Conservation (phyloP, 129 eudicot genomes). For the Flaveria bidentis region DNA sequence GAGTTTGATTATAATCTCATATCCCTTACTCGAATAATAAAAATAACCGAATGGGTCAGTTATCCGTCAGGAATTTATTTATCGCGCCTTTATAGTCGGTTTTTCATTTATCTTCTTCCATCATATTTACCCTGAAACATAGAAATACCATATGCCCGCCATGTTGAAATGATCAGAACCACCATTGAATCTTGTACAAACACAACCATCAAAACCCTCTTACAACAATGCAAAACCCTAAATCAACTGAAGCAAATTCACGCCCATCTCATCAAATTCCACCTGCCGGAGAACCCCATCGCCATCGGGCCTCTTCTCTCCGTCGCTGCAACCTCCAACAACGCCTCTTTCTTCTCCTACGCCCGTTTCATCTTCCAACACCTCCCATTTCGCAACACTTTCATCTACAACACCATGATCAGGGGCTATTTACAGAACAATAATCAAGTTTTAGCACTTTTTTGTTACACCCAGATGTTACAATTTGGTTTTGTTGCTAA, state of each 20-base stretch:
- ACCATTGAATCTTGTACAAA: slow-evolving; percentile 28
- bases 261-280: slow-evolving; percentile 53
- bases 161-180: slow-evolving; percentile 39
- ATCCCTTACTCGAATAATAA: no score
- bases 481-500: slow-evolving; percentile 38
- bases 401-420: slow-evolving; percentile 62
- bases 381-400: slow-evolving; percentile 42
- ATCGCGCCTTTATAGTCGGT: no score
- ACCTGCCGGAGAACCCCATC: slow-evolving; percentile 35
- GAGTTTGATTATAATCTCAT: no score
- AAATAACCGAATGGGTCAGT: no score
- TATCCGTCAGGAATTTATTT: no score
- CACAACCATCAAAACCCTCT: slow-evolving; percentile 31
- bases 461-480: slow-evolving; percentile 38
- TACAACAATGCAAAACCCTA: slow-evolving; percentile 44
- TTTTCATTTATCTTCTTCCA: no score
- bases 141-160: not conserved
- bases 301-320: slow-evolving; percentile 48
- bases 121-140: no score
- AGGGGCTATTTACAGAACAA: slow-evolving; percentile 41
- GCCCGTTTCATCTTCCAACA: slow-evolving; percentile 40
- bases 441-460: slow-evolving; percentile 15
- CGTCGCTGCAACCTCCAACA: slow-evolving; percentile 40
- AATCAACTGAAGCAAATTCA: slow-evolving; percentile 56
- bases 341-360: slow-evolving; percentile 48